Conservation (phyloP, 2,329 filamentous ascomycete species). For the Ophiocordyceps camponoti-leonardi region DNA sequence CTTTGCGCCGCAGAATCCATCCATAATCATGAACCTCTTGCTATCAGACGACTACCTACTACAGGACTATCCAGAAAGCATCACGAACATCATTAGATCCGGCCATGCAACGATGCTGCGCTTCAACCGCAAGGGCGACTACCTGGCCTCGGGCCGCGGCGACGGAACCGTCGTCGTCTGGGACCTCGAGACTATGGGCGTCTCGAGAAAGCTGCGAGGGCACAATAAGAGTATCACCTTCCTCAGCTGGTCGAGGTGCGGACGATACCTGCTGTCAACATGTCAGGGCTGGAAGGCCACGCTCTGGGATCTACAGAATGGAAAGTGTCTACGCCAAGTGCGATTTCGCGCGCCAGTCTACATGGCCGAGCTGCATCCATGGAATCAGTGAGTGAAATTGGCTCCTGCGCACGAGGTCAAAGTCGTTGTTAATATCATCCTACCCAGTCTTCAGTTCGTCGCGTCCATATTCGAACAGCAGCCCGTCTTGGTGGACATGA, state of each 20-base stretch:
- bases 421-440: conserved; percentile 6
- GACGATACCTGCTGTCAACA: conserved; percentile 77
- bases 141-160: conserved; percentile 81
- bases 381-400: conserved; percentile 48
- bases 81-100: conserved; percentile 70
- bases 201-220: conserved; percentile 82
- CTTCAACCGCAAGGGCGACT: conserved; percentile 90
- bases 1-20: background rate
- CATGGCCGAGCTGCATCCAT: conserved; percentile 86
- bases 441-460: conserved; percentile 66
- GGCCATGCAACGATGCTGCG: conserved; percentile 52
- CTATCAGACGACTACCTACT: conserved; percentile 46
- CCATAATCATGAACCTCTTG: conserved; percentile 34
- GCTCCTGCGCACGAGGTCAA: background rate
- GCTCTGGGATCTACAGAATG: conserved; percentile 71
- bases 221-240: conserved; percentile 91
- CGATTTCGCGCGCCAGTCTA: conserved; percentile 89
- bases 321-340: conserved; percentile 61
- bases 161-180: conserved; percentile 93
- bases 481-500: conserved; percentile 72
- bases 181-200: conserved; percentile 93
- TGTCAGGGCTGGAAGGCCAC: conserved; percentile 96
- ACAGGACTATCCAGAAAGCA: conserved; percentile 77
- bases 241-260: conserved; percentile 85
- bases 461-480: conserved; percentile 89